These are phyloP conservation scores for Jasminum sambac DNA, from an alignment of 257 asterid genomes.

Conservation along the genomic window DNA sequence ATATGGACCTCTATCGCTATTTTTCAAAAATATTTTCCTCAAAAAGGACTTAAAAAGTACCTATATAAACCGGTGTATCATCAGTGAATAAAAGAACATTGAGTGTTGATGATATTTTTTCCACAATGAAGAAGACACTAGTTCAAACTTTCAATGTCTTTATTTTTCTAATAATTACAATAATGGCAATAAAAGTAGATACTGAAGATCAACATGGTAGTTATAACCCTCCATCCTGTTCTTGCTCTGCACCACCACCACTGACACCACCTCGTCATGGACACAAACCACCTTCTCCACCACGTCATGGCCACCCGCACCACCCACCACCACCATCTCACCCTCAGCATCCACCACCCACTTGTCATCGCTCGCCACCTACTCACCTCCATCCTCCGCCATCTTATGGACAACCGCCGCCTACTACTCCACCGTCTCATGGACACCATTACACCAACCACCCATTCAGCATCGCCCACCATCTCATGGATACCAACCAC, in stretches of 20 bases:
- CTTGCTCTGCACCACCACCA: slow-evolving; percentile 9
- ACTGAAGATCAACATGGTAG: slow-evolving; percentile 18
- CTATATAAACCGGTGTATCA: background rate
- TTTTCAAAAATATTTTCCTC: background rate
- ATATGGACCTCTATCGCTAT: background rate
- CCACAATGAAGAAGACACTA: background rate
- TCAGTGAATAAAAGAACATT: background rate
- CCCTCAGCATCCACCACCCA: slow-evolving; percentile 7
- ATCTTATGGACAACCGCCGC: slow-evolving; percentile 3
- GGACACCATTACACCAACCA: background rate
- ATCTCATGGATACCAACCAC: background rate
- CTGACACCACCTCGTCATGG: background rate
- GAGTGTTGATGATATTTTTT: too few relatives aligned
- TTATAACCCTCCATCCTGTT: background rate
- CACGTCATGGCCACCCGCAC: too few relatives aligned
- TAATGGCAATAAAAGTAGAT: background rate
- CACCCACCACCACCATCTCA: slow-evolving; percentile 12
- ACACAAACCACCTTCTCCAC: background rate
- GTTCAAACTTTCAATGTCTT: background rate
- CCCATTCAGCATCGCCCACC: background rate
- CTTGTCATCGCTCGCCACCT: background rate
- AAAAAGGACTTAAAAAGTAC: background rate
- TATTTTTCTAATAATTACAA: background rate
- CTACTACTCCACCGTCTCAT: slow-evolving; percentile 1
- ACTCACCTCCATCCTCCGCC: slow-evolving; percentile 12